Evolutionary conservation across 768 basidiomycete species (phyloP).

Genomic region (Pilatotrama ljubarskyi): DNA sequence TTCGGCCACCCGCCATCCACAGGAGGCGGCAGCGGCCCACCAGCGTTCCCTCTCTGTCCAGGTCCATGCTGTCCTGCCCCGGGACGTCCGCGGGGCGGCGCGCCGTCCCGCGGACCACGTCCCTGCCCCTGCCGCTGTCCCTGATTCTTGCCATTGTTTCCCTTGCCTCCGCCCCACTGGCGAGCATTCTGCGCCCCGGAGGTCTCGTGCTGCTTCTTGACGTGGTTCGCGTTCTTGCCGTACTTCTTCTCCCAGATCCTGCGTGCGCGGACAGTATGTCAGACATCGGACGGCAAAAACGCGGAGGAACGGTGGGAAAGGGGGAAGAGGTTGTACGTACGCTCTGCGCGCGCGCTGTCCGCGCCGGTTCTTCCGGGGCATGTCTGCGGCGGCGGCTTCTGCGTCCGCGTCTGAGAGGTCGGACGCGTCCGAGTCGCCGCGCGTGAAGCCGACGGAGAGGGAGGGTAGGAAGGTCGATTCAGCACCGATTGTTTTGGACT

Average conservation of each 20-base stretch:
- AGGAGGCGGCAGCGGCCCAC: background rate
- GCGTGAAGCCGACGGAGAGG: conserved; percentile 80
- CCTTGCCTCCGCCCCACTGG: background rate
- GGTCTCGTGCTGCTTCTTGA: conserved; percentile 55
- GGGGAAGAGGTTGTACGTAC: conserved; percentile 49
- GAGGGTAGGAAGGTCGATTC: conserved; percentile 83
- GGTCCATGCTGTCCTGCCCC: background rate
- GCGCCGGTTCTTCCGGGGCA: conserved; percentile 69
- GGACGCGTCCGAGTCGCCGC: conserved; percentile 75
- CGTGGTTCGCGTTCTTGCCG: conserved; percentile 87
- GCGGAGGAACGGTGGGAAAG: background rate
- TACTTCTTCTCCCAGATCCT: conserved; percentile 99
- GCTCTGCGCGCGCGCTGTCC: conserved; percentile 93
- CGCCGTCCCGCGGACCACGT: background rate
- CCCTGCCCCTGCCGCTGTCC: background rate
- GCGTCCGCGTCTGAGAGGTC: conserved; percentile 72
- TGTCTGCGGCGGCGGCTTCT: conserved; percentile 49
- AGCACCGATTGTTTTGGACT: conserved; percentile 28
- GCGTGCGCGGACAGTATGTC: background rate
- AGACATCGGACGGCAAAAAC: background rate
- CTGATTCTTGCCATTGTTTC: background rate
- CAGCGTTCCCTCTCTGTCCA: background rate
- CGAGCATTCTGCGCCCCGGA: conserved; percentile 7
- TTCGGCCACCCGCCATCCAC: conserved; percentile 25
- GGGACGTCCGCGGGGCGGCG: background rate